Percentiles rank a stretch among this genome's conserved stretches.
These are phyloP conservation scores for Amaranthus palmeri DNA, from an alignment of 148 eudicot genomes.

Conservation along the genomic window DNA sequence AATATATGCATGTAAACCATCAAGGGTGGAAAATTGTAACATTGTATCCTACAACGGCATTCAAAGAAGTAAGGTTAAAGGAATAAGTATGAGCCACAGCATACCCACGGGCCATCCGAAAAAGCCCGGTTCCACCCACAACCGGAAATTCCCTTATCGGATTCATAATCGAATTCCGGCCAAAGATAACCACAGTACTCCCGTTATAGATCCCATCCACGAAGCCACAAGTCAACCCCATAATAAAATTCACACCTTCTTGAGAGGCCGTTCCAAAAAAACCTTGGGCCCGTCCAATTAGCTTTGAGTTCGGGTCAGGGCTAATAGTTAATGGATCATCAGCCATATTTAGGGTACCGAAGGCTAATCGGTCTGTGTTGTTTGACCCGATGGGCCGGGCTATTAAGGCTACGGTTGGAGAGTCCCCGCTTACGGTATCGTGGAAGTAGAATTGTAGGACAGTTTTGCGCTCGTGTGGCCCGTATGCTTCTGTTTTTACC, in stretches of 20 bases:
- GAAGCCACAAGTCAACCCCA: conserved; percentile 30
- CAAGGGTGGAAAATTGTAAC: conserved; percentile 34
- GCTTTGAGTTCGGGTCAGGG: conserved; percentile 32
- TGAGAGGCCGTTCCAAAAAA: conserved; percentile 14
- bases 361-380: conserved; percentile 15
- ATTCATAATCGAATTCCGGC: conserved; percentile 21
- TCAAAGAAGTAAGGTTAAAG: conserved; percentile 20
- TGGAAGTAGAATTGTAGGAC: conserved; percentile 31
- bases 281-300: conserved; percentile 56
- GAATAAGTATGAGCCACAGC: conserved; percentile 23
- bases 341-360: conserved; percentile 32
- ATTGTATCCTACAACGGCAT: conserved; percentile 41
- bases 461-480: conserved; percentile 14
- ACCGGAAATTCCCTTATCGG: conserved; percentile 36
- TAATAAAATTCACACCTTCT: conserved; percentile 18
- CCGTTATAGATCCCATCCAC: conserved; percentile 40
- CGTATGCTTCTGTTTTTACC: conserved; percentile 7
- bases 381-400: not conserved
- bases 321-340: conserved; percentile 38
- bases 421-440: conserved; percentile 20
- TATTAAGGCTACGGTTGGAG: conserved; percentile 15
- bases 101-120: conserved; percentile 44
- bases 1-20: no score
- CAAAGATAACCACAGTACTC: conserved; percentile 34
- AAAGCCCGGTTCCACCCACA: conserved; percentile 48